Evolutionary conservation across 164 flowering plant genomes (phyloP), one percentile per base, ranked within the genome.

Genomic region (Chimonanthus salicifolius): DNA sequence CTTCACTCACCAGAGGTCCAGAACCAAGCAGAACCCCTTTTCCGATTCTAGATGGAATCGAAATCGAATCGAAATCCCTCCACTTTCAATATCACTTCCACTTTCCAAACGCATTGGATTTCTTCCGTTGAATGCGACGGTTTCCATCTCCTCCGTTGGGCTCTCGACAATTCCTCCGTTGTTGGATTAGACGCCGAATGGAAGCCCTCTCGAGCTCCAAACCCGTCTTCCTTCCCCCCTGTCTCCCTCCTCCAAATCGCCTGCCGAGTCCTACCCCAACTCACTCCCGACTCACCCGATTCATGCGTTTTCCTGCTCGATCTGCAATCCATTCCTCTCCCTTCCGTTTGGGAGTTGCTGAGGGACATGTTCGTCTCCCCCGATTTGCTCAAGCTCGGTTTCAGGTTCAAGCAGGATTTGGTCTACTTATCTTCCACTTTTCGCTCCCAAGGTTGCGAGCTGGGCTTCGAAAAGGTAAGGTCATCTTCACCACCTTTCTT

Each of bases 151-250:
- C 80, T 91, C 49, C 74, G 73, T 49, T 78, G 80, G 78, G 74
- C 89, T 6, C 77, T 92, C 68, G 76, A 79, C 73, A 88, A 75
- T 44, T 91, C 97, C 44, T 78, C 88, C 4, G 45, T 90, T 83
- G 71, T 94, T 78, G 97, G 80, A 6, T 88, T 94, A 78, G 98
- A 94, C 82, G 97, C 98, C 73, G 98, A 94, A 75, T 94, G 98
- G 97, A 94, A 90, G 80, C 97, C 97, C 48, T 9, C 66, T 70
- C 88, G 84, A 64, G 45, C 76, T 21, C 73, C n/a, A 13, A 47
- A 49, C 47, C 13, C 45, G 79, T 70, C 47, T 82, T 67, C 86
- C 33, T 87, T 86, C 80, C 95, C 98, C 74, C 73, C 86, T 51
- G 95, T 91, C 72, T 65, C 91, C 2, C 91, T 92, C 78, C 94